phyloP scores from a whole-genome alignment of 2,329 filamentous ascomycete species.

The Balansia obtecta region DNA sequence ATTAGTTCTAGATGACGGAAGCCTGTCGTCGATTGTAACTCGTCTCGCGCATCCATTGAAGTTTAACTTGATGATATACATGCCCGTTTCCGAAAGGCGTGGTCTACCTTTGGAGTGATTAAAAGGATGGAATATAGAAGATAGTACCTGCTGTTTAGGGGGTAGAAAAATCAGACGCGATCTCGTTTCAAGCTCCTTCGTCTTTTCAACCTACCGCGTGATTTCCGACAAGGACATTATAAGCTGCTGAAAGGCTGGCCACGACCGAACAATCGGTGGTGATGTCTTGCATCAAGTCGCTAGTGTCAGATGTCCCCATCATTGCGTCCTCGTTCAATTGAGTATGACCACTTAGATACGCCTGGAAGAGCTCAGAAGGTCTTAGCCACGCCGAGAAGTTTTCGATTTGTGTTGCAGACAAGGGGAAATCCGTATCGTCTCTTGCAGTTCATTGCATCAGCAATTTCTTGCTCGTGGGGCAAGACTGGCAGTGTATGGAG shows the following conservation, averaged over 20 bases:
- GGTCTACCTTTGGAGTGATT: conserved; percentile 46
- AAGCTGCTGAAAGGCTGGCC: conserved; percentile 78
- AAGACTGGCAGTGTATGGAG: neutral
- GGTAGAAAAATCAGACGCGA: neutral
- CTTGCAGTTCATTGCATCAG: conserved; percentile 27
- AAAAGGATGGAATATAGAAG: conserved; percentile 64
- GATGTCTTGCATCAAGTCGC: conserved; percentile 88
- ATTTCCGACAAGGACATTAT: conserved; percentile 55
- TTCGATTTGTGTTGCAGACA: conserved; percentile 61
- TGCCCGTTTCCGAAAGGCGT: conserved; percentile 61
- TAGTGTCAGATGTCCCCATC: conserved; percentile 45
- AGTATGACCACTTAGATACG: conserved; percentile 14
- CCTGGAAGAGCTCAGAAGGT: conserved; percentile 49
- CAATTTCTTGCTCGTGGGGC: neutral
- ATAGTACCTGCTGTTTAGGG: conserved; percentile 50
- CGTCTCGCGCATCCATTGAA: conserved; percentile 90
- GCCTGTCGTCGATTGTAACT: conserved; percentile 77
- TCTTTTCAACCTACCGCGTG: conserved; percentile 41
- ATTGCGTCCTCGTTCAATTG: conserved; percentile 24
- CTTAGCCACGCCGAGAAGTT: conserved; percentile 80
- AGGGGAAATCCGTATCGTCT: conserved; percentile 54
- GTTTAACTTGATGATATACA: conserved; percentile 83
- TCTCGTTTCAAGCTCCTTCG: neutral
- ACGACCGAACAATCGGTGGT: conserved; percentile 96
- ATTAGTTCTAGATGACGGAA: conserved; percentile 64